These are phyloP conservation scores for Pyrenula aspistea DNA, from an alignment of 495 filamentous ascomycete genomes.

Conservation along the genomic window DNA sequence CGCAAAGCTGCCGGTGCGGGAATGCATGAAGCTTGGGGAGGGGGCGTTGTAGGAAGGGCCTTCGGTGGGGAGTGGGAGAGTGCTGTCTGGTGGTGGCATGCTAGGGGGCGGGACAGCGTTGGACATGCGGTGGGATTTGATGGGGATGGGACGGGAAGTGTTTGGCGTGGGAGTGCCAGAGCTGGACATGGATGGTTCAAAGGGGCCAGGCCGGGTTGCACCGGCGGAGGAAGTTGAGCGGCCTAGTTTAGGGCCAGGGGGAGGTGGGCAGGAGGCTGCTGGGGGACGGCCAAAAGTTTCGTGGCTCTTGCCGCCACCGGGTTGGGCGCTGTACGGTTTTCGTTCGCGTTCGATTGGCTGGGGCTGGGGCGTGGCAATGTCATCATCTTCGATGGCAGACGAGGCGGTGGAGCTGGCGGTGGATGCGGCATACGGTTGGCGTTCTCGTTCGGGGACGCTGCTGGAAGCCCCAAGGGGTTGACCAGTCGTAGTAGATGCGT, in stretches of 20 bases:
- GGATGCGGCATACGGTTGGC: conserved; percentile 30
- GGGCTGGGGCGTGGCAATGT: conserved; percentile 24
- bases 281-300: neutral
- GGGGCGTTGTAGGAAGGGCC: neutral
- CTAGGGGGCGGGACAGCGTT: neutral
- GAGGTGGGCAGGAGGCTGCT: neutral
- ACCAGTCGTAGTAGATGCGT: conserved; percentile 9
- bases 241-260: neutral
- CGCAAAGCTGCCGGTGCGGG: neutral
- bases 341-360: conserved; percentile 48
- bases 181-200: neutral
- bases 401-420: conserved; percentile 14
- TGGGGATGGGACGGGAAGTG: neutral
- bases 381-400: conserved; percentile 30
- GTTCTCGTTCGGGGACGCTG: conserved; percentile 37
- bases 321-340: conserved; percentile 45
- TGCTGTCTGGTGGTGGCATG: neutral
- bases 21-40: neutral
- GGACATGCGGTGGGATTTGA: neutral
- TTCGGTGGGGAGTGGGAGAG: neutral
- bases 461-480: conserved; percentile 11
- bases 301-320: conserved; percentile 29
- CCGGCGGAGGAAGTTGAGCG: neutral
- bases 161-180: no score
- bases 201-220: neutral